These are phyloP conservation scores for Ulota crispa DNA, from an alignment of 225 moss, liverwort and hornwort genomes.

Conservation along the genomic window DNA sequence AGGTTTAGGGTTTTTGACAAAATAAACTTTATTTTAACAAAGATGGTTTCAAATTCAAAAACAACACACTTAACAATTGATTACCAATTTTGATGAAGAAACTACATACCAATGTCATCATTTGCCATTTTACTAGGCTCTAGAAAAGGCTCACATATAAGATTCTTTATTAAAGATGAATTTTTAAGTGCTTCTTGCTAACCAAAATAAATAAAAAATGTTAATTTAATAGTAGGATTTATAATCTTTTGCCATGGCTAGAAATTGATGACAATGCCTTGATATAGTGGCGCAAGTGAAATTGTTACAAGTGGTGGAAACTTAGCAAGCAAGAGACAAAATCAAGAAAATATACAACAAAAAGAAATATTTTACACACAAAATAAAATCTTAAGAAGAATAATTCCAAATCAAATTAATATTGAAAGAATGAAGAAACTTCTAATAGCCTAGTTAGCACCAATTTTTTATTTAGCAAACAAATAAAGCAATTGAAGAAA, in stretches of 20 bases:
- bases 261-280: neutral
- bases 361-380: too few species aligned
- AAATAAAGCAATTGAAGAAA: too few species aligned
- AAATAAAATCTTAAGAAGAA: too few species aligned
- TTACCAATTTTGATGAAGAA: neutral
- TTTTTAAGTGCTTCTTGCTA: conserved; percentile 34
- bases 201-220: neutral
- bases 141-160: conserved; percentile 41
- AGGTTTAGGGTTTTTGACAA: conserved; percentile 29
- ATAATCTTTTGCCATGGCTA: neutral
- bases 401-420: too few species aligned
- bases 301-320: neutral
- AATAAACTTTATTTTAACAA: neutral
- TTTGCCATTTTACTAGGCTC: conserved; percentile 26
- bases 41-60: neutral
- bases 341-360: too few species aligned
- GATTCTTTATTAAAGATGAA: conserved; percentile 47
- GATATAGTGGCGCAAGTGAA: neutral
- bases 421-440: too few species aligned
- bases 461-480: too few species aligned
- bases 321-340: too few species aligned
- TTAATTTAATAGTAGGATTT: neutral
- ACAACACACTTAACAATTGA: neutral
- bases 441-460: too few species aligned
- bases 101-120: conserved; percentile 39